Conservation (phyloP, 257 asterid species). For the Cordia subcordata region DNA sequence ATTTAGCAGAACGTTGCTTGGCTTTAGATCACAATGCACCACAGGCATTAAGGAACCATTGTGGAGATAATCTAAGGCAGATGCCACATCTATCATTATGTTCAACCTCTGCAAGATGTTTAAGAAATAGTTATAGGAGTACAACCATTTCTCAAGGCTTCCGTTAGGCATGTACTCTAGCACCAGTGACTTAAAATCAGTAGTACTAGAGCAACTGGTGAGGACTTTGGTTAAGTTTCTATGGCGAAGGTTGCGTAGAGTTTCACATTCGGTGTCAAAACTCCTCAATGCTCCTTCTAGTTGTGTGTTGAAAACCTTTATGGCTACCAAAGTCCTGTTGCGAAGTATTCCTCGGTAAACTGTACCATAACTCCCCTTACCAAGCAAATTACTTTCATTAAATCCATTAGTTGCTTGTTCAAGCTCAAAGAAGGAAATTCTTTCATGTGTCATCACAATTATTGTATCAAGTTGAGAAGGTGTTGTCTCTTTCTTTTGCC, state of each 20-base stretch:
- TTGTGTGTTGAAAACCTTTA: slow-evolving; percentile 35
- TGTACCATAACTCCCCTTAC: slow-evolving; percentile 6
- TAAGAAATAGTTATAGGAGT: background rate
- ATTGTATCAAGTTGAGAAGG: background rate
- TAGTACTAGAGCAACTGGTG: slow-evolving; percentile 6
- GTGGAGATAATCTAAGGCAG: slow-evolving; percentile 16
- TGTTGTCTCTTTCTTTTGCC: background rate
- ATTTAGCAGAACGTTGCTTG: slow-evolving; percentile 16
- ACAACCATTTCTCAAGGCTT: slow-evolving; percentile 3
- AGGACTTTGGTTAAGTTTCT: slow-evolving; percentile 12
- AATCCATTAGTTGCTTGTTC: slow-evolving; percentile 32
- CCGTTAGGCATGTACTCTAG: slow-evolving; percentile 19
- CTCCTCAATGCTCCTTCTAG: slow-evolving; percentile 1
- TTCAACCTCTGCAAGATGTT: background rate
- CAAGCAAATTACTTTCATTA: slow-evolving; percentile 32
- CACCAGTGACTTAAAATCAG: slow-evolving; percentile 5
- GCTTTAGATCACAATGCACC: slow-evolving; percentile 22
- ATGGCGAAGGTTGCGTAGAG: slow-evolving; percentile 13
- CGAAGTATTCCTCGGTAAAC: slow-evolving; percentile 24
- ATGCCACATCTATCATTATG: background rate
- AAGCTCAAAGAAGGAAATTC: slow-evolving; percentile 35
- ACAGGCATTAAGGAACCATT: slow-evolving; percentile 8
- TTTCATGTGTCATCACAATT: slow-evolving; percentile 10
- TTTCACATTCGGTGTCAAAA: slow-evolving; percentile 16
- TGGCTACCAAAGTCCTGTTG: slow-evolving; percentile 32